phyloP scores from a whole-genome alignment of 139 green algal species.

The Chlorella sorokiniana region DNA sequence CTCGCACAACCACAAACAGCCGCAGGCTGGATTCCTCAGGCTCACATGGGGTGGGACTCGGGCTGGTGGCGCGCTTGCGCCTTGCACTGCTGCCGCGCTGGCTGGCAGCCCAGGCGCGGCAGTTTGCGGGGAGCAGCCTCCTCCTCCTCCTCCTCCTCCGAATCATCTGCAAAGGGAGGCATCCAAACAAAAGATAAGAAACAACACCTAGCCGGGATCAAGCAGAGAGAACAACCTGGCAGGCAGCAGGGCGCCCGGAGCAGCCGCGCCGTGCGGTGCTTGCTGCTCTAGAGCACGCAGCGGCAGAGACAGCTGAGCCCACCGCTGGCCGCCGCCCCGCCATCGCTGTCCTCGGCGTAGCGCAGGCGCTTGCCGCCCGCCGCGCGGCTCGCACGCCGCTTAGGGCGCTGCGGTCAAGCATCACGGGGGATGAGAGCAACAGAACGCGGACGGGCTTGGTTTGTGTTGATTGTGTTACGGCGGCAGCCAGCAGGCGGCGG shows the following conservation, averaged over 20 bases:
- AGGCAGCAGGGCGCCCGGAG: neutral
- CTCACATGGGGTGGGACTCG: conserved; percentile 32
- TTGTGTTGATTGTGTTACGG: neutral
- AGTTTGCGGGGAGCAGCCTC: conserved; percentile 16
- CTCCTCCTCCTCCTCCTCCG: neutral
- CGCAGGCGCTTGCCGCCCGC: conserved; percentile 20
- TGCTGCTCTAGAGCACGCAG: neutral
- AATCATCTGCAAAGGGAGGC: no score
- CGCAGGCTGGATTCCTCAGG: no score
- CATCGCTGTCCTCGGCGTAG: conserved; percentile 9
- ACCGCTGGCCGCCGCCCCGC: neutral
- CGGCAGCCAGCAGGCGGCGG: neutral
- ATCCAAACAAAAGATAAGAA: neutral
- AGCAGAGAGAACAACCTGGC: neutral
- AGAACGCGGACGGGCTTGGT: neutral
- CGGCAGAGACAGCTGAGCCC: neutral
- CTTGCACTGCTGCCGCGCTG: conserved; percentile 16
- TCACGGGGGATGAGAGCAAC: neutral
- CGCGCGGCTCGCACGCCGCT: neutral
- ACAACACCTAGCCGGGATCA: neutral
- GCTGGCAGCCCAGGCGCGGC: conserved; percentile 11
- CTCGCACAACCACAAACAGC: no score
- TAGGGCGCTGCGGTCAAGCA: conserved; percentile 6
- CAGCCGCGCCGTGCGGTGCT: neutral
- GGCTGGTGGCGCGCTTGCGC: conserved; percentile 19